These are phyloP conservation scores for Parmelia sp. DNA, from an alignment of 495 filamentous ascomycete species.

Conservation along the genomic window DNA sequence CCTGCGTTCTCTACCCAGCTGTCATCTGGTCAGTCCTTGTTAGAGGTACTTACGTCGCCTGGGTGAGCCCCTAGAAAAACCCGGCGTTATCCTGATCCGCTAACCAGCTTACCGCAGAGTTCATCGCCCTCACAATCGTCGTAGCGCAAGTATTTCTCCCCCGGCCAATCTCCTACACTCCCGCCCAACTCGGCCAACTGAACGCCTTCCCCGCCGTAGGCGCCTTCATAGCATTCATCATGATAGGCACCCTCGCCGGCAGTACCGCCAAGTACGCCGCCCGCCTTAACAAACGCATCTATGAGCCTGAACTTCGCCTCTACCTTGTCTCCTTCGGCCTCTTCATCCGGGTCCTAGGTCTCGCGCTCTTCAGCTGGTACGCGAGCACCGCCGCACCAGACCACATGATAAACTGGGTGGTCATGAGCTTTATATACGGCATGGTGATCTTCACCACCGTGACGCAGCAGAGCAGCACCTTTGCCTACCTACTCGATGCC, in stretches of 20 bases:
- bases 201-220: constrained; percentile 43
- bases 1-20: constrained; percentile 36
- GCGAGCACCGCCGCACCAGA: constrained; percentile 27
- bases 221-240: constrained; percentile 39
- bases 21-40: constrained; percentile 40
- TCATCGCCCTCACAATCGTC: constrained; percentile 17
- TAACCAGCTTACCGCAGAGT: neutral
- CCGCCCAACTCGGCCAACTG: constrained; percentile 38
- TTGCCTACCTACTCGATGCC: constrained; percentile 40
- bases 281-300: constrained; percentile 43
- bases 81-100: constrained; percentile 25
- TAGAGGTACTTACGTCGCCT: constrained; percentile 40
- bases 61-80: constrained; percentile 25
- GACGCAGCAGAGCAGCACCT: constrained; percentile 37
- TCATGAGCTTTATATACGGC: constrained; percentile 37
- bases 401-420: constrained; percentile 35
- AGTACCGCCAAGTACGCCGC: constrained; percentile 41
- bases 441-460: constrained; percentile 40
- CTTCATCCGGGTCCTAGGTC: constrained; percentile 34
- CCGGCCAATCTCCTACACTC: constrained; percentile 38
- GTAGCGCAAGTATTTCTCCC: constrained; percentile 38
- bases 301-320: constrained; percentile 51
- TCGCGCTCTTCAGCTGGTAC: constrained; percentile 39
- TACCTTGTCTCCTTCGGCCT: constrained; percentile 40
- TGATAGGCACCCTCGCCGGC: constrained; percentile 42